Base-by-base conservation (phyloP, 345 rosid genomes). In the Brassica rapa region DNA sequence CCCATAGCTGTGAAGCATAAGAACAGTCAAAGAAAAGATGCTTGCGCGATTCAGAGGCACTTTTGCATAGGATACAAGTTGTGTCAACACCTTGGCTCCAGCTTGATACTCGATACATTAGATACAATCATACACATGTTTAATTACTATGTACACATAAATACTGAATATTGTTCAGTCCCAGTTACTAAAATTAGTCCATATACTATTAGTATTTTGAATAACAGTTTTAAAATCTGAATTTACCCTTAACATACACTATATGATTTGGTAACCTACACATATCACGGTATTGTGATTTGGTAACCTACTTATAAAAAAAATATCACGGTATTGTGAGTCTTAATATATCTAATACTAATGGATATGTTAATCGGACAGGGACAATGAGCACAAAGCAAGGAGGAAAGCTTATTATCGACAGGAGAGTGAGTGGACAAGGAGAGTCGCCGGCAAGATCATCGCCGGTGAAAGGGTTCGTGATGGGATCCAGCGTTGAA, bases 381-480 rank as follows among this genome's bases (percentile, higher is more conserved):
- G 83, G 83, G 14, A 94, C 97, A 53, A 75, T 94, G 89, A 85
- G 87, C 56, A 83, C 87, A 10, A 92, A 84, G 70, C 89, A 72
- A 60, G 98, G 96, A 2, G 98, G 98, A 0, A 83, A 87, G n/a
- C 92, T 94, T 72, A 82, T 89, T 77, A 92, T 94, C 6, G 98
- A 94, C 67, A 80, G 85, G 68, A 85, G 89, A 78, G 70, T 81
- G 25, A 71, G 32, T 62, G 81, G 79, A 15, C 86, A 84, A 7
- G 79, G 76, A 33, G 79, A 79, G 46, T 84, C 86, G 8, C 75
- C 77, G 1, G 67, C 55, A 70, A 81, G 71, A 72, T 76, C 80
- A 19, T 91, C 90, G 1, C 93, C 91, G 0, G 93, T 90, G 2
- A 94, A 88, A 83, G 98, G 97, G 16, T 94, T 94, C 23, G 97